Evolutionary conservation across 805 yeast genomes (phyloP).

Genomic region (Candida wancherniae): DNA sequence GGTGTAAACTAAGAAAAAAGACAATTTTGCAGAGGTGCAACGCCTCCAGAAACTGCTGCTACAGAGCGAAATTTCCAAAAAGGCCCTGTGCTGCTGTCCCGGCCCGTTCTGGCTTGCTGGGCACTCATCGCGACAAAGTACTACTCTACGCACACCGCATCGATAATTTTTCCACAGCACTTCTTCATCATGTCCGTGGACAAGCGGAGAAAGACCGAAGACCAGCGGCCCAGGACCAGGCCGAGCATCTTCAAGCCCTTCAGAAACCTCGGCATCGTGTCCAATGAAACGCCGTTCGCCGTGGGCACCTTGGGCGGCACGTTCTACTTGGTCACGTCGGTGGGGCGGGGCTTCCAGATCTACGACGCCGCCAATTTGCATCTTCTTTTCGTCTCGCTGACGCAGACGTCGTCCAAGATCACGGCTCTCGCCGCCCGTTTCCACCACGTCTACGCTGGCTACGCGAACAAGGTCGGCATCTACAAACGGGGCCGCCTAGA

Average conservation of each 20-base stretch:
- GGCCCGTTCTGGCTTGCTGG: too few relatives aligned
- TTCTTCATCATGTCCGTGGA: conserved; percentile 16
- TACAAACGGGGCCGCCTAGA: conserved; percentile 77
- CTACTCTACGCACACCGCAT: too few relatives aligned
- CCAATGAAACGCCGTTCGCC: conserved; percentile 81
- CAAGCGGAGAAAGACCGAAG: conserved; percentile 30
- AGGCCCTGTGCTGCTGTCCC: too few relatives aligned
- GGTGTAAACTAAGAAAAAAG: too few relatives aligned
- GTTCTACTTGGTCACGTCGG: conserved; percentile 82
- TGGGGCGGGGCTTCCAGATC: conserved; percentile 86
- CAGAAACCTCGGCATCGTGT: conserved; percentile 82
- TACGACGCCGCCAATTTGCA: conserved; percentile 87
- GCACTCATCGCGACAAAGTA: too few relatives aligned
- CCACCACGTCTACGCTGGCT: conserved; percentile 78
- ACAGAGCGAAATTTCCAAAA: too few relatives aligned
- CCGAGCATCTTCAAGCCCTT: conserved; percentile 73
- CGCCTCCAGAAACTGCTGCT: too few relatives aligned
- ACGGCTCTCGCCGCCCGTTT: conserved; percentile 71
- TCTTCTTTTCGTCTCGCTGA: conserved; percentile 77
- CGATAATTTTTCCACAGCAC: neutral
- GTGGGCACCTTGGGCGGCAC: conserved; percentile 85
- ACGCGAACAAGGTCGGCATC: conserved; percentile 66
- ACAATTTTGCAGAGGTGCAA: too few relatives aligned
- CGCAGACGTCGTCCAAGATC: conserved; percentile 67
- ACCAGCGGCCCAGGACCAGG: conserved; percentile 13